A percentile compares a stretch with the other conserved stretches of the same genome.
Conservation (phyloP, 75 land plant species). For the Sequoia sempervirens region DNA sequence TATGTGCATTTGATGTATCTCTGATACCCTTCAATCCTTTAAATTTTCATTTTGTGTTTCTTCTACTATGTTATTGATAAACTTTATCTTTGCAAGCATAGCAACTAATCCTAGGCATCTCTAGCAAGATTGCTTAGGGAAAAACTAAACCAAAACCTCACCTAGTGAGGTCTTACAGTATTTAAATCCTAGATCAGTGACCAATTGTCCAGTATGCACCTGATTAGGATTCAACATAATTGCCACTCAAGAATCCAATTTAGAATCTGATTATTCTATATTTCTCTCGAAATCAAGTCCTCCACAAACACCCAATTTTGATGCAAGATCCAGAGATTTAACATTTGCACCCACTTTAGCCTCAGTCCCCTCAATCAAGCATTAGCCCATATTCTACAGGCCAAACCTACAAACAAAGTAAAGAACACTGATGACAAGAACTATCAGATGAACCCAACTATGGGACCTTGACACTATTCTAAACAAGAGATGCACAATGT, state of each 20-base stretch:
- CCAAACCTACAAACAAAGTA: too few relatives aligned
- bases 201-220: neutral
- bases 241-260: neutral
- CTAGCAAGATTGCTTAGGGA: neutral
- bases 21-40: neutral
- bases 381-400: too few relatives aligned
- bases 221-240: neutral
- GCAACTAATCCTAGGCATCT: neutral
- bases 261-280: neutral
- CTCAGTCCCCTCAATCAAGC: too few relatives aligned
- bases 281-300: neutral
- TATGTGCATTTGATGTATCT: neutral
- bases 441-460: too few relatives aligned
- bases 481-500: too few relatives aligned
- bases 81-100: too few relatives aligned
- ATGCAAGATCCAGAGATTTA: neutral
- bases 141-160: neutral
- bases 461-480: too few relatives aligned
- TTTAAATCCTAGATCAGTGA: too few relatives aligned
- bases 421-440: too few relatives aligned
- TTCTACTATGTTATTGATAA: neutral
- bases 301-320: neutral
- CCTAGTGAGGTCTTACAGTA: neutral
- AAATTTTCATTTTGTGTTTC: too few relatives aligned
- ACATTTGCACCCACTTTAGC: neutral